Percentiles rank a stretch among this genome's conserved stretches.
Conservation (phyloP, 306 rosid species). For the Glycine tomentella region DNA sequence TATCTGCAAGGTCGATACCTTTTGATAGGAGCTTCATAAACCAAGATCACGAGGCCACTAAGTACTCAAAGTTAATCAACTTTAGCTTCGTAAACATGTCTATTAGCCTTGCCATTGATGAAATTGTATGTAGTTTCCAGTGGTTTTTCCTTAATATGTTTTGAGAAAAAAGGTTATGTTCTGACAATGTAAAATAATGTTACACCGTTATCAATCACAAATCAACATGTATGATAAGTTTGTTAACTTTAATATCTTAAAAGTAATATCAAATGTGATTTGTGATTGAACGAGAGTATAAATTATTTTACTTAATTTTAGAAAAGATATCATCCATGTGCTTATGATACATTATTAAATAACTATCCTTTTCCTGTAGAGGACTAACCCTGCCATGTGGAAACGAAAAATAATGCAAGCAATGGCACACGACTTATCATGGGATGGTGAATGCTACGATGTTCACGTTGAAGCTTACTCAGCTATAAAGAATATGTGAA, state of each 20-base stretch:
- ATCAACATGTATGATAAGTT: too few species aligned
- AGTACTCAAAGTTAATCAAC: conserved; percentile 68
- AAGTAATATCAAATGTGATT: too few species aligned
- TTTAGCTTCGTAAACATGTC: conserved; percentile 68
- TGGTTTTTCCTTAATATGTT: conserved; percentile 10
- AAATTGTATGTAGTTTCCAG: conserved; percentile 66
- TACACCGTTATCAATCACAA: too few species aligned
- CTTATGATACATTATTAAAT: conserved; percentile 12
- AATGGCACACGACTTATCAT: conserved; percentile 81
- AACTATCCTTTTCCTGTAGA: conserved; percentile 51
- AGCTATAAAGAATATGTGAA: conserved; percentile 59
- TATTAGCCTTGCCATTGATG: conserved; percentile 66
- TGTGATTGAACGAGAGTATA: too few species aligned
- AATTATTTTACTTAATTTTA: too few species aligned
- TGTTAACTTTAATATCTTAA: too few species aligned
- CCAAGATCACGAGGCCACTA: conserved; percentile 56
- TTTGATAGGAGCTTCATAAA: conserved; percentile 57
- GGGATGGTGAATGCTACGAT: conserved; percentile 92
- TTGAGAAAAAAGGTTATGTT: too few species aligned
- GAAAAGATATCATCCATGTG: not conserved
- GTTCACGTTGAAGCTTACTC: conserved; percentile 74
- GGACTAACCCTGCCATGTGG: conserved; percentile 67
- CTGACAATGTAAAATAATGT: too few species aligned
- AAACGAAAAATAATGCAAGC: conserved; percentile 67
- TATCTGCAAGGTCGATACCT: conserved; percentile 28